Percentiles rank a stretch among this genome's conserved stretches.
These are phyloP conservation scores for Ramalina intermedia DNA, from an alignment of 495 filamentous ascomycete species.

Conservation along the genomic window DNA sequence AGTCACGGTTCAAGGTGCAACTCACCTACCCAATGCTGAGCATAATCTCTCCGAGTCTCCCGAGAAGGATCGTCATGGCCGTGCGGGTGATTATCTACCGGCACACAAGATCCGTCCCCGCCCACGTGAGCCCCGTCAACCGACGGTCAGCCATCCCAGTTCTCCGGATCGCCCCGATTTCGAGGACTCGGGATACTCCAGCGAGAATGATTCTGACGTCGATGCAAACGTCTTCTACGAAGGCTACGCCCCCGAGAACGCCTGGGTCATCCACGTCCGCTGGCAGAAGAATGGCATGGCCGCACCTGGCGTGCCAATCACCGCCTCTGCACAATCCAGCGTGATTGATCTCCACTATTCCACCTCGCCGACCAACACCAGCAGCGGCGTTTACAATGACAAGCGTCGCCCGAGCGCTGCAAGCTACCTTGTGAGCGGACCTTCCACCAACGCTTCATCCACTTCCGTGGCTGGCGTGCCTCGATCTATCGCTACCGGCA, in stretches of 20 bases:
- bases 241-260: slow-evolving; percentile 77
- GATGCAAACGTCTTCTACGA: slow-evolving; percentile 23
- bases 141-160: slow-evolving; percentile 11
- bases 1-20: slow-evolving; percentile 15
- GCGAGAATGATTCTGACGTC: slow-evolving; percentile 11
- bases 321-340: slow-evolving; percentile 41
- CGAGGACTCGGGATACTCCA: slow-evolving; percentile 19
- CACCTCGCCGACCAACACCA: too few relatives aligned
- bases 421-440: too few relatives aligned
- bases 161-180: slow-evolving; percentile 10
- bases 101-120: background rate
- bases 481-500: slow-evolving; percentile 25
- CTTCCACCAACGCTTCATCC: slow-evolving; percentile 18
- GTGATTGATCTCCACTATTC: slow-evolving; percentile 33
- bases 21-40: slow-evolving; percentile 9
- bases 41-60: slow-evolving; percentile 14
- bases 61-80: slow-evolving; percentile 8
- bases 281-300: slow-evolving; percentile 64
- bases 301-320: slow-evolving; percentile 33
- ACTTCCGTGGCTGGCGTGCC: slow-evolving; percentile 24
- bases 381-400: too few relatives aligned
- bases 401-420: too few relatives aligned
- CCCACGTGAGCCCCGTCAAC: background rate
- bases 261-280: slow-evolving; percentile 87
- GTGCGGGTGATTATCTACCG: background rate